Conservation (phyloP, 208 protist genomes). For the Acanthamoeba healyi region DNA sequence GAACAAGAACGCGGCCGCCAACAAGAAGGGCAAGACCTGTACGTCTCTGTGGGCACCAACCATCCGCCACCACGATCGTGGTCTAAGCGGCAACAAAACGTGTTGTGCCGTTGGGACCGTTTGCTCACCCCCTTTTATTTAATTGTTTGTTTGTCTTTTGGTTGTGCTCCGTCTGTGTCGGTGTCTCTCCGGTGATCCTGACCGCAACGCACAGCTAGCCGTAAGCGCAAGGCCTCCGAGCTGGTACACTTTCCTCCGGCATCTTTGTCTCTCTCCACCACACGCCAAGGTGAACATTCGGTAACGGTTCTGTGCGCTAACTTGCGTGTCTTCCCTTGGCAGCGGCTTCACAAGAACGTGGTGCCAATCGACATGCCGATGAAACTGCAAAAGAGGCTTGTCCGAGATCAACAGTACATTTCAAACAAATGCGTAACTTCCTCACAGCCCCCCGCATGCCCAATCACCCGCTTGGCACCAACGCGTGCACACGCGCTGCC, state of each 20-base stretch:
- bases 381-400: slow-evolving; percentile 59
- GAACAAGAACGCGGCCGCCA: slow-evolving; percentile 14
- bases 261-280: no score
- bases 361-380: slow-evolving; percentile 65
- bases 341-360: neutral
- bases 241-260: neutral
- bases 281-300: no score
- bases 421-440: slow-evolving; percentile 43
- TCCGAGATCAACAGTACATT: slow-evolving; percentile 48
- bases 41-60: no score
- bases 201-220: neutral
- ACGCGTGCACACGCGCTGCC: neutral
- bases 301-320: no score
- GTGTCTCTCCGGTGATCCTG: no score
- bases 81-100: no score
- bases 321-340: no score
- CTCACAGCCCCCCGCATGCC: neutral
- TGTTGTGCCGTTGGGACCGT: no score
- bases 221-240: slow-evolving; percentile 65
- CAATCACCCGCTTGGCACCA: no score
- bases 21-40: neutral
- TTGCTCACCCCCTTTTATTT: no score
- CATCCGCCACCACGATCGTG: no score
- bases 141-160: no score
- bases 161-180: neutral